A percentile compares a stretch with the other conserved stretches of the same genome.
Conservation (phyloP, 495 filamentous ascomycete genomes). For the Bacidia rubella region DNA sequence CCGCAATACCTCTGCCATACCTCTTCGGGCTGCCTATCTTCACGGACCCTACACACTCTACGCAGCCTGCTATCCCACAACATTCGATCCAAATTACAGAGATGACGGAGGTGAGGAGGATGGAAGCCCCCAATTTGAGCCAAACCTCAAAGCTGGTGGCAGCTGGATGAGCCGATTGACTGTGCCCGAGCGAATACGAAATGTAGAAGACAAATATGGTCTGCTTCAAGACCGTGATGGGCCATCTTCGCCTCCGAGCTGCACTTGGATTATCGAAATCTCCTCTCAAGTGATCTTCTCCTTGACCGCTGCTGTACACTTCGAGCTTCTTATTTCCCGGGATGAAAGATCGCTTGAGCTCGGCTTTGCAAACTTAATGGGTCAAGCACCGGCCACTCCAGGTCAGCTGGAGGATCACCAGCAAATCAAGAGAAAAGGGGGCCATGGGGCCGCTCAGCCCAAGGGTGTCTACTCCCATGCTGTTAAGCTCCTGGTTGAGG, state of each 20-base stretch:
- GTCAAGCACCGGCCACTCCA: conserved; percentile 36
- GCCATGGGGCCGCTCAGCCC: conserved; percentile 34
- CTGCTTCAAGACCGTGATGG: conserved; percentile 13
- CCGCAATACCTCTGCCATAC: conserved; percentile 81
- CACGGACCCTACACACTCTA: conserved; percentile 90
- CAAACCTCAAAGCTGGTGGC: conserved; percentile 87
- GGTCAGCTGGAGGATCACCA: conserved; percentile 63
- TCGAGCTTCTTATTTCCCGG: conserved; percentile 71
- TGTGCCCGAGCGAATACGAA: conserved; percentile 57
- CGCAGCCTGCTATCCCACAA: conserved; percentile 65
- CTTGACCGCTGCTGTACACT: conserved; percentile 71
- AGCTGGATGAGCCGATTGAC: conserved; percentile 65
- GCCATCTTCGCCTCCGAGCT: conserved; percentile 23
- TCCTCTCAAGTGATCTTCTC: conserved; percentile 88
- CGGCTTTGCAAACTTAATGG: conserved; percentile 34
- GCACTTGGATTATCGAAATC: conserved; percentile 86
- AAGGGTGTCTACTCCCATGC: conserved; percentile 73
- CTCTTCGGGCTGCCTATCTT: conserved; percentile 85
- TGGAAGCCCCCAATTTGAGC: conserved; percentile 79
- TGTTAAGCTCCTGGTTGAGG: conserved; percentile 63
- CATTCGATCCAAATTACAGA: conserved; percentile 65
- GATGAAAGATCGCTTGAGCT: conserved; percentile 70
- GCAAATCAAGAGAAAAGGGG: conserved; percentile 34
- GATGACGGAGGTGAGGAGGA: conserved; percentile 44
- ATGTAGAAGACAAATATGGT: conserved; percentile 30